These are phyloP conservation scores for Alternaria ventricosa DNA, from an alignment of 2,329 filamentous ascomycete species.

Conservation along the genomic window DNA sequence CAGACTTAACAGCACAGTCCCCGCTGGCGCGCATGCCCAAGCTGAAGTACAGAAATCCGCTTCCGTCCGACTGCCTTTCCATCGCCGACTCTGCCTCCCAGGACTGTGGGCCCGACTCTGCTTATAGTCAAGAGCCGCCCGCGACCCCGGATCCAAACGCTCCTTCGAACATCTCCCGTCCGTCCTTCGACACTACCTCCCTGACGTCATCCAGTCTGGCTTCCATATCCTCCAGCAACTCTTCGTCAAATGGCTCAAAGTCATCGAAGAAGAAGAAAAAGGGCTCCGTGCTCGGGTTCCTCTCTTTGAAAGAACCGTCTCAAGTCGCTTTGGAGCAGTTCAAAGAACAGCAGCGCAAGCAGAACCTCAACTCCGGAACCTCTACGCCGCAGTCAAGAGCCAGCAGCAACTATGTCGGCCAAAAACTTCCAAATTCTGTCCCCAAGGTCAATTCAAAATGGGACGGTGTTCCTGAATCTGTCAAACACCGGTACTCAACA, in stretches of 20 bases:
- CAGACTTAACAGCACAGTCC: slow-evolving; percentile 35
- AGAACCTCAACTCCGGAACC: slow-evolving; percentile 35
- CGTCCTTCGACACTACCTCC: slow-evolving; percentile 28
- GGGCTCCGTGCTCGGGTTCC: slow-evolving; percentile 52
- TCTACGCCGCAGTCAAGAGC: slow-evolving; percentile 17
- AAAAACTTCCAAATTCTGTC: slow-evolving; percentile 57
- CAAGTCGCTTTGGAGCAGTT: slow-evolving; percentile 55
- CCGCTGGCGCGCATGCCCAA: slow-evolving; percentile 42
- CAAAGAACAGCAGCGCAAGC: slow-evolving; percentile 53
- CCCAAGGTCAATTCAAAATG: slow-evolving; percentile 63
- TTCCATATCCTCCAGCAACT: slow-evolving; percentile 34
- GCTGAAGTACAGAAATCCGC: slow-evolving; percentile 43
- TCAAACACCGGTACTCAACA: slow-evolving; percentile 37
- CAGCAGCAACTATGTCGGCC: slow-evolving; percentile 35
- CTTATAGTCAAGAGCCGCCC: slow-evolving; percentile 11
- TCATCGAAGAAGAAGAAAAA: slow-evolving; percentile 43
- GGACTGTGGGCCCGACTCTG: slow-evolving; percentile 4
- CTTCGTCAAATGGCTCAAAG: slow-evolving; percentile 36
- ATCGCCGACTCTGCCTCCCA: slow-evolving; percentile 16
- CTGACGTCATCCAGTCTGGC: slow-evolving; percentile 42
- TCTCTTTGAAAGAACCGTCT: slow-evolving; percentile 59
- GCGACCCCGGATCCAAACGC: slow-evolving; percentile 14
- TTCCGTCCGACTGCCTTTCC: slow-evolving; percentile 32
- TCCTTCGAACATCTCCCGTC: slow-evolving; percentile 9
- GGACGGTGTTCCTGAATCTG: slow-evolving; percentile 57